These are phyloP conservation scores for Penicillium sp. DNA, from an alignment of 2,329 filamentous ascomycete genomes.

Conservation along the genomic window DNA sequence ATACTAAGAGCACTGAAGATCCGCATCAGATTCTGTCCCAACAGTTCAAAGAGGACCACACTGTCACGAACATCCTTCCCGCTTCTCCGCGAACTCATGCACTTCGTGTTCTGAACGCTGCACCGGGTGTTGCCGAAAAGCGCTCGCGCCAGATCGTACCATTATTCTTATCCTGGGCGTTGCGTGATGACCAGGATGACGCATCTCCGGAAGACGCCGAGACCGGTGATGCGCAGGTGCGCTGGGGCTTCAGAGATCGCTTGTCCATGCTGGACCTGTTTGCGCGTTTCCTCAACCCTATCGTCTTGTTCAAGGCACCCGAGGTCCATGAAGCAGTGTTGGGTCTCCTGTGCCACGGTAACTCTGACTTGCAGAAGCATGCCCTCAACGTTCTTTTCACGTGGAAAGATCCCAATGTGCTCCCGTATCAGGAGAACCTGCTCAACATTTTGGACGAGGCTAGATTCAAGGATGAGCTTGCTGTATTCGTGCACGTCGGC, in stretches of 20 bases:
- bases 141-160: conserved; percentile 80
- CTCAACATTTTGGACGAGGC: conserved; percentile 85
- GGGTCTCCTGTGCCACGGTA: conserved; percentile 76
- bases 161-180: conserved; percentile 77
- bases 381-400: conserved; percentile 79
- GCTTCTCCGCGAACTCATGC: conserved; percentile 67
- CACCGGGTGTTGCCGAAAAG: conserved; percentile 78
- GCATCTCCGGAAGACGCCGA: conserved; percentile 21
- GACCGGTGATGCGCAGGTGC: conserved; percentile 22
- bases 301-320: conserved; percentile 70
- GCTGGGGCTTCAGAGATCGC: conserved; percentile 62
- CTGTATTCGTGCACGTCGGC: conserved; percentile 75
- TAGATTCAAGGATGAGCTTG: conserved; percentile 89
- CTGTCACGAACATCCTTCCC: conserved; percentile 29
- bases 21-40: conserved; percentile 58
- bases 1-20: conserved; percentile 53
- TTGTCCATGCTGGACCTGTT: conserved; percentile 80
- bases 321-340: conserved; percentile 75
- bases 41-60: conserved; percentile 63
- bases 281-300: conserved; percentile 79
- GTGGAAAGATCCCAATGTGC: conserved; percentile 78
- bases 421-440: conserved; percentile 77
- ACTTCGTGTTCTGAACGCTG: conserved; percentile 68
- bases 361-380: conserved; percentile 81
- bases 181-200: conserved; percentile 47